Conservation (phyloP, 306 rosid genomes). For the Urtica urens region DNA sequence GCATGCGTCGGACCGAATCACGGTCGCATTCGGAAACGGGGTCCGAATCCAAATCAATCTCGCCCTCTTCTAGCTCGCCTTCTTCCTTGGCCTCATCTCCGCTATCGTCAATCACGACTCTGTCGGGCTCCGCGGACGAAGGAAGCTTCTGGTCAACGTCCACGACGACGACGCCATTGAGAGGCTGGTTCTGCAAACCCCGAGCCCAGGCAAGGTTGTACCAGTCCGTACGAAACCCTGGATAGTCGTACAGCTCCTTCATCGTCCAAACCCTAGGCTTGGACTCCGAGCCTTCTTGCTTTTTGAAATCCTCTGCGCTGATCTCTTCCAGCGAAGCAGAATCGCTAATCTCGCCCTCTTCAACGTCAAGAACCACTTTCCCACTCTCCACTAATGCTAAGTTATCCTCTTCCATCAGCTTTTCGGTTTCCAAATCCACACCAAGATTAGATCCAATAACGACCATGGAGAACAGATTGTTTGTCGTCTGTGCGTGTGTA, state of each 20-base stretch:
- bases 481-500: not conserved
- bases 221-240: slow-evolving; percentile 49
- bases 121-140: slow-evolving; percentile 15
- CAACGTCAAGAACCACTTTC: slow-evolving; percentile 55
- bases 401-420: slow-evolving; percentile 20
- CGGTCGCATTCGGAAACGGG: slow-evolving; percentile 6
- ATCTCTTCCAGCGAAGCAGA: slow-evolving; percentile 89
- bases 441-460: slow-evolving; percentile 33
- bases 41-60: slow-evolving; percentile 70
- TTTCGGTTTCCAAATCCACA: slow-evolving; percentile 17
- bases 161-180: slow-evolving; percentile 59
- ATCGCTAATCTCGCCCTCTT: slow-evolving; percentile 94
- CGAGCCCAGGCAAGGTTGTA: slow-evolving; percentile 90
- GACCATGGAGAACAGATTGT: slow-evolving; percentile 36
- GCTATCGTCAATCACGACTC: slow-evolving; percentile 20
- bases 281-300: slow-evolving; percentile 30
- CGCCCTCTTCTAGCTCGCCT: slow-evolving; percentile 98
- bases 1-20: slow-evolving; percentile 11
- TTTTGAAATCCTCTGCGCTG: slow-evolving; percentile 66
- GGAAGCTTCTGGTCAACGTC: slow-evolving; percentile 33
- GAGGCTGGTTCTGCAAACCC: slow-evolving; percentile 87
- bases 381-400: slow-evolving; percentile 22
- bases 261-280: slow-evolving; percentile 64
- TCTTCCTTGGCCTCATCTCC: slow-evolving; percentile 61
- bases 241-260: slow-evolving; percentile 58